Evolutionary conservation across 495 filamentous ascomycete genomes (phyloP), one percentile per base, ranked within the genome.

Genomic region (Xylaria flabelliformis): DNA sequence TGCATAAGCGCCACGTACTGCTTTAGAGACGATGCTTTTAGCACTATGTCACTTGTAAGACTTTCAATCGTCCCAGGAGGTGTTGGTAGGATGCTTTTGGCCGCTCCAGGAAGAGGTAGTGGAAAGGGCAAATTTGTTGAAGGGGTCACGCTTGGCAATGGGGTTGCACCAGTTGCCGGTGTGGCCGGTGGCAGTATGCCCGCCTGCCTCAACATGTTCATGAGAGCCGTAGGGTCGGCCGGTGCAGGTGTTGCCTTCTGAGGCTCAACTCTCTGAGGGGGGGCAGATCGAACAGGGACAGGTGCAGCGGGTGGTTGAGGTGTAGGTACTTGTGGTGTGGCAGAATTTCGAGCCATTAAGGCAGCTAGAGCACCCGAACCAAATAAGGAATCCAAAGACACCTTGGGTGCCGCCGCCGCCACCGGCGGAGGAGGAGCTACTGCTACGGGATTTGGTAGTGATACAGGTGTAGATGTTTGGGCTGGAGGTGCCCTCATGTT

Each of bases 21-120:
- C 69, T 95, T 95, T 29, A 97, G 87, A 63, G 93, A 94, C 13
- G 89, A 85, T 29, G 91, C 86, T 69, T 86, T 91, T 81, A 95
- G 83, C 74, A 90, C 85, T 65, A 94, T 89, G 77, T 90, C 89
- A 75, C 89, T 88, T 58, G 83, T 81, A 48, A 83, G 73, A 42
- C 81, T 78, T 12, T 79, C 79, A 36, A 84, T 67, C 48, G 75
- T 70, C 1, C 64, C 55, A 1, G 67, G 76, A 24, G 64, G 70
- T 51, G 39, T 13, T 9, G 70, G 69, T 29, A 67, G 72, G 46
- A 51, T 67, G 32, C 5, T 42, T 26, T 64, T 46, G 34, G 56
- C 51, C 42, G 41, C 70, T 67, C 78, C 78, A 64, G 76, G 74
- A 50, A 75, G 69, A 64, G 75, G 74, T 61, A 75, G 70, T 29